Base-by-base conservation (phyloP, 179 eudicot species). In the Corrigiola litoralis region DNA sequence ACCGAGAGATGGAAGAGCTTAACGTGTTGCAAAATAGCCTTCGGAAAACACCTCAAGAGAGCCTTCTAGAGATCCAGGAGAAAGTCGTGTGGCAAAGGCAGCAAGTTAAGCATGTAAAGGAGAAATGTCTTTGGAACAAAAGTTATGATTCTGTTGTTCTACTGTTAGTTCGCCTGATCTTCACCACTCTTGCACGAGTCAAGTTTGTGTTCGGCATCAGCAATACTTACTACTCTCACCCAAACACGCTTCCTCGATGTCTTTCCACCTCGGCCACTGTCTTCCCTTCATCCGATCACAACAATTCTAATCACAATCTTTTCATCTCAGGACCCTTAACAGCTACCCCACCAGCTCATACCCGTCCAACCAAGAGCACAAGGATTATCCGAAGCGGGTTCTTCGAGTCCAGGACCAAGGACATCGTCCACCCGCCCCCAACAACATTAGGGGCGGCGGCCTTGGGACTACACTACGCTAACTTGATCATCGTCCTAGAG, bases 251-350 rank as follows among this genome's bases (percentile, higher is more conserved):
- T 24, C 87, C 95, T 4, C 76, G 96, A 0, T 77, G 96, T 50
- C 74, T 92, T 7, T 92, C 98, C 0, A 74, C 96, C 32, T 87
- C 95, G 0, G 96, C 97, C 8, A 67, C 86, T 0, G 95, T 92
- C 5, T 81, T 85, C 53, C 98, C 98, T 0, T 57, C 73, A 0
- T 63, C 70, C 5, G 74, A 74, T 68, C 77, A 38, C 16, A 56
- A 18, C 7, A 51, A 21, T 18, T 37, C 55, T 0, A 74, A 24
- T 11, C 48, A 40, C 14, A 53, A 62, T 36, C 1, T 55, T 1
- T 51, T 37, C 8, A 41, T 64, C 17, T 64, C 74, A 1, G 78
- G 78, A 2, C 74, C 74, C 1, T 29, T 74, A 37, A 58, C 59
- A 2, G 25, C 57, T 2, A 71, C 34, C 13, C 47, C 56, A 0